A percentile compares a stretch with the other conserved stretches of the same genome.
Conservation (phyloP, 805 yeast genomes). For the Metschnikowia gruessii region DNA sequence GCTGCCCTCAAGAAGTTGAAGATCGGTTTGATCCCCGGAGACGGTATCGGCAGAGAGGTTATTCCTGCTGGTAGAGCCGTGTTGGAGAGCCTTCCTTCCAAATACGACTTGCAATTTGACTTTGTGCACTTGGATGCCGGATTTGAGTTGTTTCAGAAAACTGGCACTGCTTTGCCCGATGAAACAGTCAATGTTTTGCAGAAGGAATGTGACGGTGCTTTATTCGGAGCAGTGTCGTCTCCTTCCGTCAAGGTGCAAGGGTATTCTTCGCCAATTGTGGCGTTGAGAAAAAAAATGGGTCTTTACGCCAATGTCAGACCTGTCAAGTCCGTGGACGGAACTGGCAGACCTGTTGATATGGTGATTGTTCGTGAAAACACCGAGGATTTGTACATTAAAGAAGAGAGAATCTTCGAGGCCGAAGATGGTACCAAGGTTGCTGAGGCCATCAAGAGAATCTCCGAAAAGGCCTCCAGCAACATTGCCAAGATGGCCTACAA, state of each 20-base stretch:
- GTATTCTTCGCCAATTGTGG: slow-evolving; percentile 97
- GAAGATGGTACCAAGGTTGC: slow-evolving; percentile 87
- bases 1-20: slow-evolving; percentile 34
- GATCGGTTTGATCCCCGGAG: slow-evolving; percentile 88
- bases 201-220: slow-evolving; percentile 90
- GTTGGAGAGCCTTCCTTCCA: slow-evolving; percentile 76
- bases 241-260: slow-evolving; percentile 94
- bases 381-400: slow-evolving; percentile 94
- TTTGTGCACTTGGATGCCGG: slow-evolving; percentile 92
- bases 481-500: slow-evolving; percentile 91
- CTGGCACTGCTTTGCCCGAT: slow-evolving; percentile 96
- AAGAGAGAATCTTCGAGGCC: slow-evolving; percentile 71
- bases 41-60: slow-evolving; percentile 97
- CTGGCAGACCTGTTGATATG: slow-evolving; percentile 90
- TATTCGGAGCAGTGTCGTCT: slow-evolving; percentile 96
- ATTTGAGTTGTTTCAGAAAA: slow-evolving; percentile 85
- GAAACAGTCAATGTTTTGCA: slow-evolving; percentile 78
- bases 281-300: slow-evolving; percentile 93
- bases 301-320: slow-evolving; percentile 97
- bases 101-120: slow-evolving; percentile 74
- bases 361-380: slow-evolving; percentile 98
- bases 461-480: slow-evolving; percentile 79
- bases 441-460: slow-evolving; percentile 95
- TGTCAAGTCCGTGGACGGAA: slow-evolving; percentile 85
- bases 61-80: slow-evolving; percentile 94